Evolutionary conservation across 2,329 filamentous ascomycete species (phyloP).

Genomic region (Microcyclosporella mali): DNA sequence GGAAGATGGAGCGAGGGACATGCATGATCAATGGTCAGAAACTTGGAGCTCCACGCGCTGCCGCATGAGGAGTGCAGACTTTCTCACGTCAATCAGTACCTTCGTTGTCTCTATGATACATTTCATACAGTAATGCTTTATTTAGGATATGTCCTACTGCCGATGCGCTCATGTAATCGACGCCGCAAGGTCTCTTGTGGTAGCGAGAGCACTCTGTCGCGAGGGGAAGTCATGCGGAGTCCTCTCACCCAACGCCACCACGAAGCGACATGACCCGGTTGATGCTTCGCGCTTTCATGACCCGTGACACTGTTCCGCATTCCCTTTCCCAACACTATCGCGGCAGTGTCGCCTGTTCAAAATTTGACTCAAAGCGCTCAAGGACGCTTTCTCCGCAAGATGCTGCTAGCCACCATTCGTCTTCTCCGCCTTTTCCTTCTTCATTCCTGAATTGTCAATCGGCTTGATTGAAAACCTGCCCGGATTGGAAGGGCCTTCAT

Average conservation of each 20-base stretch:
- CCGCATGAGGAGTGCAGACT: too few relatives aligned
- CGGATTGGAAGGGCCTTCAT: slow-evolving; percentile 33
- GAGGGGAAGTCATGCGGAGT: too few relatives aligned
- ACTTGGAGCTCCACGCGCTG: too few relatives aligned
- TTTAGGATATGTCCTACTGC: background rate
- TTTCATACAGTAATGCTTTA: slow-evolving; percentile 3
- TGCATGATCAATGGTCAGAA: too few relatives aligned
- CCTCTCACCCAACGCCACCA: too few relatives aligned
- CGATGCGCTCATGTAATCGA: background rate
- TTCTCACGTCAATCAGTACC: too few relatives aligned
- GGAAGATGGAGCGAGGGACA: too few relatives aligned
- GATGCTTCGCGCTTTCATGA: too few relatives aligned
- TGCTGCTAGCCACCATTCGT: background rate
- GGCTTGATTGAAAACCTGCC: slow-evolving; percentile 27
- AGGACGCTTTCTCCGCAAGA: background rate
- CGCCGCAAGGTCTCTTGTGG: background rate
- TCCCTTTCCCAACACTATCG: background rate
- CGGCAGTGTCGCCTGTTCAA: too few relatives aligned
- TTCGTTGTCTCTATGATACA: slow-evolving; percentile 1
- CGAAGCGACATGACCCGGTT: too few relatives aligned
- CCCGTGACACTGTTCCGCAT: background rate
- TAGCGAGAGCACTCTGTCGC: too few relatives aligned
- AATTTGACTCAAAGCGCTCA: background rate
- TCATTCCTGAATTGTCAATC: slow-evolving; percentile 6
- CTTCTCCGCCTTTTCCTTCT: background rate